phyloP scores from a whole-genome alignment of 768 basidiomycete species.

The Suillus fuscotomentosus region DNA sequence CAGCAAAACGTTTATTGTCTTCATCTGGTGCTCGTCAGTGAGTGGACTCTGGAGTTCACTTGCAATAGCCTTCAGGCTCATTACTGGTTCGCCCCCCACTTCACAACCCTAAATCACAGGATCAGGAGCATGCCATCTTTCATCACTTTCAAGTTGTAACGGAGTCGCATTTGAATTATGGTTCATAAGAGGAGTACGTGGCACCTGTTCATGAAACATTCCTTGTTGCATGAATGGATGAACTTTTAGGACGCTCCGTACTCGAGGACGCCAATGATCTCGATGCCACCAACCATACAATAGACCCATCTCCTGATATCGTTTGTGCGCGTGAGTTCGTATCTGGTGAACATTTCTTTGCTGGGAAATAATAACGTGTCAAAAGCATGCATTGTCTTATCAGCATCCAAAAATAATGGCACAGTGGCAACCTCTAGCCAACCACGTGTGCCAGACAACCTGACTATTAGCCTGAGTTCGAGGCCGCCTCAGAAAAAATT shows the following conservation, averaged over 20 bases:
- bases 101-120: not conserved
- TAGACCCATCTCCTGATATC: too few relatives aligned
- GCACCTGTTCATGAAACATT: not conserved
- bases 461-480: not conserved
- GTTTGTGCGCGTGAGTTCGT: not conserved
- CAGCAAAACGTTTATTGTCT: not conserved
- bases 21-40: not conserved
- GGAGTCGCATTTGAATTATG: not conserved
- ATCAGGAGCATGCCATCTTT: not conserved
- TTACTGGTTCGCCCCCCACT: not conserved
- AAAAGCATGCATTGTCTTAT: not conserved
- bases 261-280: not conserved
- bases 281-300: not conserved
- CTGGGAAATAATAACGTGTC: not conserved
- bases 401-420: not conserved
- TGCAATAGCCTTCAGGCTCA: not conserved
- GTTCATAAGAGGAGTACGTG: conserved; percentile 1
- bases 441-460: not conserved
- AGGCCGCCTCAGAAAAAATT: not conserved
- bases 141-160: not conserved
- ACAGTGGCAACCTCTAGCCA: not conserved
- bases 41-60: not conserved
- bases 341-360: not conserved
- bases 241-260: not conserved
- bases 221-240: not conserved